Evolutionary conservation across 805 yeast species (phyloP).

Genomic region (Candida piceae): DNA sequence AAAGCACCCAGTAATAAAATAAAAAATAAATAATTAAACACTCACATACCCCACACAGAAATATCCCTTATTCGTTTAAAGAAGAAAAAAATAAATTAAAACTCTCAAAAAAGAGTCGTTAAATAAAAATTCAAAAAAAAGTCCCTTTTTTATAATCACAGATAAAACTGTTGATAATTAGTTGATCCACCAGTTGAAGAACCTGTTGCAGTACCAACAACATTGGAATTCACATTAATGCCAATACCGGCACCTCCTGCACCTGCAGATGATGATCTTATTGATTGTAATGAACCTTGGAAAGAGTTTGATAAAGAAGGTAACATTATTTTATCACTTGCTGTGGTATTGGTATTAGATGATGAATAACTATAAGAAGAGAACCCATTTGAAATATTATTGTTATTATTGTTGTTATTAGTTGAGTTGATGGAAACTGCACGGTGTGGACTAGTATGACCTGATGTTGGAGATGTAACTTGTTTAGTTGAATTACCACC

Average conservation of each 20-base stretch:
- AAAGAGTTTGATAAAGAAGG: conserved; percentile 22
- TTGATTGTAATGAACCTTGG: conserved; percentile 21
- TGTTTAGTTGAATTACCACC: conserved; percentile 1
- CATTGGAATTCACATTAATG: conserved; percentile 8
- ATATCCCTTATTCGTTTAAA: too few relatives aligned
- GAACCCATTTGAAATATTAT: conserved; percentile 1
- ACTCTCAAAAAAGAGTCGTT: background rate
- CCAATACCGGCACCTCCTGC: conserved; percentile 6
- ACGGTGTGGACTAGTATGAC: conserved; percentile 14
- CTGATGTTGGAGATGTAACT: conserved; percentile 18
- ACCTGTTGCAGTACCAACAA: conserved; percentile 1
- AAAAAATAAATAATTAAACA: too few relatives aligned
- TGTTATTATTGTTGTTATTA: conserved; percentile 1
- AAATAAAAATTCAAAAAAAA: background rate
- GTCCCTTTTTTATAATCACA: conserved; percentile 10
- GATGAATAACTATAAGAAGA: too few relatives aligned
- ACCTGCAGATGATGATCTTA: conserved; percentile 6
- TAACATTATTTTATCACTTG: conserved; percentile 17
- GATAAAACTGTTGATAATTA: conserved; percentile 27
- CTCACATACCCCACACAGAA: too few relatives aligned
- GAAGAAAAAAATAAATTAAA: background rate
- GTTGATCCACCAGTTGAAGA: conserved; percentile 2
- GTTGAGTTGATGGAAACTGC: conserved; percentile 1
- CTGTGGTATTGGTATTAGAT: background rate
- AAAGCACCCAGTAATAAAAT: too few relatives aligned